phyloP scores from a whole-genome alignment of 2,329 filamentous ascomycete species.

The Beauveria sp. region DNA sequence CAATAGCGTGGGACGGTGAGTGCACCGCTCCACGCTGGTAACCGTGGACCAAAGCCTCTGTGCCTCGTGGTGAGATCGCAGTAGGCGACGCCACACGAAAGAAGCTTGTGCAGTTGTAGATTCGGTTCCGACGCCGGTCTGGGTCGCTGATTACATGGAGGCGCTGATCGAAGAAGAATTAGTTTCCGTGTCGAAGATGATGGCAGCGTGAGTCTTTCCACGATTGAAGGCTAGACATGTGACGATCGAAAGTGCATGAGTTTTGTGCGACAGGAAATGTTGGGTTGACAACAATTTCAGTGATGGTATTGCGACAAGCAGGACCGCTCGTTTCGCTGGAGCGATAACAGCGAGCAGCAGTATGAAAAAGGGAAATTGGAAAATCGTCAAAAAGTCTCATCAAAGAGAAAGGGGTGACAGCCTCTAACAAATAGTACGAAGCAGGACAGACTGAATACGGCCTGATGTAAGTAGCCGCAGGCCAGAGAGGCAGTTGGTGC shows the following conservation, averaged over 20 bases:
- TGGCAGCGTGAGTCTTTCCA: neutral
- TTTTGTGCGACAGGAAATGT: slow-evolving; percentile 7
- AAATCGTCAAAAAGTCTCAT: neutral
- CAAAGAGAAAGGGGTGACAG: neutral
- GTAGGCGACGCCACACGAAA: slow-evolving; percentile 20
- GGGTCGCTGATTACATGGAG: slow-evolving; percentile 9
- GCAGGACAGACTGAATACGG: slow-evolving; percentile 1
- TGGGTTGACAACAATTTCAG: neutral
- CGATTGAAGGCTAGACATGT: neutral
- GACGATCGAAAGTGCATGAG: neutral
- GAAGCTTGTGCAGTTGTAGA: neutral
- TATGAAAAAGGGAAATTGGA: neutral
- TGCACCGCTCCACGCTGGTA: slow-evolving; percentile 32
- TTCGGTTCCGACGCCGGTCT: neutral
- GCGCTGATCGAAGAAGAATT: neutral
- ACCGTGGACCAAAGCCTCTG: slow-evolving; percentile 23
- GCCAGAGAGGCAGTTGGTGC: neutral
- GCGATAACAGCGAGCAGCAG: neutral
- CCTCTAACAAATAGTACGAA: neutral
- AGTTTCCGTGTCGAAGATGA: neutral
- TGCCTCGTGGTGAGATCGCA: slow-evolving; percentile 18
- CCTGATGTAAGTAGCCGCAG: slow-evolving; percentile 11
- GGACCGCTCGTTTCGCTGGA: neutral
- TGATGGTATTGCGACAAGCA: neutral
- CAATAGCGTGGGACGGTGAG: slow-evolving; percentile 29